phyloP scores from a whole-genome alignment of 805 yeast species.

The Zygotorulaspora florentina region DNA sequence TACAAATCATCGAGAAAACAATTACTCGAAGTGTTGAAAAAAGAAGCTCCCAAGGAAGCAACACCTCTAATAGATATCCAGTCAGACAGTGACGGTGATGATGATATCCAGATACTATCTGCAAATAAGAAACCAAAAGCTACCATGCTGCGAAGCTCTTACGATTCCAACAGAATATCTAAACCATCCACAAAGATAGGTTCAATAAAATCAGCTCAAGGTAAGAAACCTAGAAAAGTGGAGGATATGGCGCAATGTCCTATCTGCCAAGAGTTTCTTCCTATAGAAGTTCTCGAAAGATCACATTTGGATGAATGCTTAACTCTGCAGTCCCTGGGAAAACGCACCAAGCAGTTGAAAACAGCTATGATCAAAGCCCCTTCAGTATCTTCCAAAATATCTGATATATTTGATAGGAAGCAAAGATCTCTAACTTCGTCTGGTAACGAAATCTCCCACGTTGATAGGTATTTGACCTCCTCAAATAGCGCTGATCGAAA shows the following conservation, averaged over 20 bases:
- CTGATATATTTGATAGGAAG: neutral
- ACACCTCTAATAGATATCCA: slow-evolving; percentile 29
- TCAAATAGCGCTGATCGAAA: slow-evolving; percentile 23
- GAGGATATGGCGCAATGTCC: slow-evolving; percentile 55
- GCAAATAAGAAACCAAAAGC: slow-evolving; percentile 23
- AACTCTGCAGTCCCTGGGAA: slow-evolving; percentile 19
- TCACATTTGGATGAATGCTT: slow-evolving; percentile 63
- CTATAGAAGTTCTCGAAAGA: slow-evolving; percentile 51
- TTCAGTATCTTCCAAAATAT: neutral
- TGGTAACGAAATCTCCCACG: slow-evolving; percentile 12
- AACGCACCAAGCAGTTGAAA: neutral
- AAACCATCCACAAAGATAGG: slow-evolving; percentile 10
- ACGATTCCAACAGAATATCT: slow-evolving; percentile 4
- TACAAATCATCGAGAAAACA: slow-evolving; percentile 42
- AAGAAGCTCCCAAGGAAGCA: slow-evolving; percentile 2
- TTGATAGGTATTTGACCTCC: slow-evolving; percentile 19
- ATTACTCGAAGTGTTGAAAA: slow-evolving; percentile 34
- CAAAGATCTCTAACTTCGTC: neutral
- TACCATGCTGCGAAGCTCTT: slow-evolving; percentile 2
- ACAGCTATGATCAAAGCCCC: neutral
- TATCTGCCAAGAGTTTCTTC: slow-evolving; percentile 53
- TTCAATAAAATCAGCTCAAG: slow-evolving; percentile 13
- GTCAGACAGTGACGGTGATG: slow-evolving; percentile 27
- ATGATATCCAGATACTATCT: slow-evolving; percentile 31
- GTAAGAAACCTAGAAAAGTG: slow-evolving; percentile 8